Evolutionary conservation across 257 asterid species (phyloP).

Genomic region (Striga asiatica): DNA sequence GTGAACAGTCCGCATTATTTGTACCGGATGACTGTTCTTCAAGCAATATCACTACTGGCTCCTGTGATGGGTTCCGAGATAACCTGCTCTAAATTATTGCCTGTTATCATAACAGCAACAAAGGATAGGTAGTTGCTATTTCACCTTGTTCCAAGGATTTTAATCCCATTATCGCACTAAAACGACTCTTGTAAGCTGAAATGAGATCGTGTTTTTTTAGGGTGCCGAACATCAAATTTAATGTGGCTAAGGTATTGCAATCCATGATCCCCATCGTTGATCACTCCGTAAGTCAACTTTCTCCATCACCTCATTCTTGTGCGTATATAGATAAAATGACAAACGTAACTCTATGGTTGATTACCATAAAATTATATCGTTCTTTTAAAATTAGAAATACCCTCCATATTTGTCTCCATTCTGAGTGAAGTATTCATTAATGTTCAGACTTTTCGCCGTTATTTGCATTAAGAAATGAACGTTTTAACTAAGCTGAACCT

Average conservation of each 20-base stretch:
- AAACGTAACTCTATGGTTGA: too few species aligned
- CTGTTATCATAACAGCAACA: conserved; percentile 57
- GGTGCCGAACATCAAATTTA: conserved; percentile 89
- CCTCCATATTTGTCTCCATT: too few species aligned
- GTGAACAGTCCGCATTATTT: conserved; percentile 65
- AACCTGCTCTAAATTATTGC: conserved; percentile 76
- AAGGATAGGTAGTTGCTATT: conserved; percentile 51
- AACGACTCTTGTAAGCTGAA: neutral
- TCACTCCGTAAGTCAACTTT: conserved; percentile 48
- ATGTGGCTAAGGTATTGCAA: conserved; percentile 87
- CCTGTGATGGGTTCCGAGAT: conserved; percentile 94
- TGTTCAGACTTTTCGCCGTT: too few species aligned
- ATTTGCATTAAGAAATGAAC: too few species aligned
- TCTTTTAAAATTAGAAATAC: too few species aligned
- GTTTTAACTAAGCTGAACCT: too few species aligned
- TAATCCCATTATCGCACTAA: neutral
- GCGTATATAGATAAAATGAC: too few species aligned
- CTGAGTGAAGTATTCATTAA: too few species aligned
- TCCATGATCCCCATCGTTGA: conserved; percentile 75
- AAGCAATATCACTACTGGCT: conserved; percentile 70
- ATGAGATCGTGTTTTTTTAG: conserved; percentile 23
- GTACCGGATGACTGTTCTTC: conserved; percentile 79
- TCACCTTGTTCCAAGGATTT: conserved; percentile 6
- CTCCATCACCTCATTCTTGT: neutral
- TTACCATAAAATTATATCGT: too few species aligned